Evolutionary conservation across 805 yeast species (phyloP), one percentile per base, ranked within the genome.

Genomic region (Scheffersomyces coipomensis): DNA sequence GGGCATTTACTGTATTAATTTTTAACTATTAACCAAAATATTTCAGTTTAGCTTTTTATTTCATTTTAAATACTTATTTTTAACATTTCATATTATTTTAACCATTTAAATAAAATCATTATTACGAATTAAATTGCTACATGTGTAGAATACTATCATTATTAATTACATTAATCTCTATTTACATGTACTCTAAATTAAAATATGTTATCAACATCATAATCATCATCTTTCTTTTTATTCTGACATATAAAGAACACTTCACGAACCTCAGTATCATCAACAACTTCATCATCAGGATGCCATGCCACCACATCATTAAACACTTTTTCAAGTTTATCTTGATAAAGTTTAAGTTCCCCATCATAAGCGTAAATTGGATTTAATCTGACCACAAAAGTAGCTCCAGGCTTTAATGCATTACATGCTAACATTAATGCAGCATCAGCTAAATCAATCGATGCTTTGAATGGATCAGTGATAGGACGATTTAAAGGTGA

Each of bases 381-480:
- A 8, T 58, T 39, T 19, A 69, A 39, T 33, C 72, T 46, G 5
- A 64, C 37, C 6, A 69, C 59, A 29, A 68, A 46, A 1, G 49
- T 55, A 1, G 74, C 74, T 2, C 48, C 48, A 11, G 58, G 53
- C 29, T 45, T 51, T 43, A 69, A 49, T 0, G 58, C 38, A 1
- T 52, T 52, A 34, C 68, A 60, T 10, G 58, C 46, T 13, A 68
- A 43, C 3, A 64, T 42, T 24, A 68, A 47, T 2, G 70, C 53
- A 0, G 73, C 72, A 37, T 68, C 74, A 1, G 72, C 71, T 49
- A 67, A 46, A 46, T 69, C 74, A 11, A 68, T 46, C 2, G 62
- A 46, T 17, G 66, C 49, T 31, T 62, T 60, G n/a, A 42, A 33
- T 1, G 60, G 58, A 24, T 61, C 51, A 4, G 41, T 39, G 12